phyloP scores from a whole-genome alignment of 345 rosid genomes.

The Orychophragmus violaceus region DNA sequence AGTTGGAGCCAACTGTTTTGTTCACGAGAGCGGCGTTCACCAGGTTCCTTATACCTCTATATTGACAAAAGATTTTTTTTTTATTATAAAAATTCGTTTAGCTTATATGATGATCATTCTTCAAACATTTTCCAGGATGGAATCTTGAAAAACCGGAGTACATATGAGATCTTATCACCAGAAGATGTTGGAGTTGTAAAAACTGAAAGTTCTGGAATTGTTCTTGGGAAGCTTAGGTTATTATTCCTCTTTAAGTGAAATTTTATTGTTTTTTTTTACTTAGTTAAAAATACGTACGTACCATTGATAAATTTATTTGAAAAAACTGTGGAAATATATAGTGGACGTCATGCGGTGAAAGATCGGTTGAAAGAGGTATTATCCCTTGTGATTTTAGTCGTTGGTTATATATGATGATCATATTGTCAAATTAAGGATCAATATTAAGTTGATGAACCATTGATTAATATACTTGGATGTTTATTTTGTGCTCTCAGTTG shows the following conservation, averaged over 20 bases:
- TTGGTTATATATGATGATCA: neutral
- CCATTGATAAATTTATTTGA: neutral
- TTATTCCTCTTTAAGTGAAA: neutral
- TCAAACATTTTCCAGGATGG: constrained; percentile 53
- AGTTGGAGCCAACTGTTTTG: constrained; percentile 46
- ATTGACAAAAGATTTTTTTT: neutral
- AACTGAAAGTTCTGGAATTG: constrained; percentile 59
- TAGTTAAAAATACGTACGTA: neutral
- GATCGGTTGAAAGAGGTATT: constrained; percentile 52
- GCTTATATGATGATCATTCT: neutral
- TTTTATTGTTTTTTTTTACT: neutral
- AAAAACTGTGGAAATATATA: constrained; percentile 14
- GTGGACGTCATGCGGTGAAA: constrained; percentile 87
- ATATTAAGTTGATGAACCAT: neutral
- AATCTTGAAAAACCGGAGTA: constrained; percentile 73
- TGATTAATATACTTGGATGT: neutral
- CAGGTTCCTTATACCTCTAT: constrained; percentile 46
- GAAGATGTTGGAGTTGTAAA: constrained; percentile 75
- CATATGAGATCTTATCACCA: constrained; percentile 78
- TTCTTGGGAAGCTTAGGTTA: constrained; percentile 83
- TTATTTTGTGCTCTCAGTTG: constrained; percentile 41
- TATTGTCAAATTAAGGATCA: neutral
- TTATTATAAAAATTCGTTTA: neutral
- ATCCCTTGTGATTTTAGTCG: neutral
- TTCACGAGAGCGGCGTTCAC: constrained; percentile 81